These are phyloP conservation scores for Colletotrichum ledebouriae DNA, from an alignment of 2,329 filamentous ascomycete species.

Conservation along the genomic window DNA sequence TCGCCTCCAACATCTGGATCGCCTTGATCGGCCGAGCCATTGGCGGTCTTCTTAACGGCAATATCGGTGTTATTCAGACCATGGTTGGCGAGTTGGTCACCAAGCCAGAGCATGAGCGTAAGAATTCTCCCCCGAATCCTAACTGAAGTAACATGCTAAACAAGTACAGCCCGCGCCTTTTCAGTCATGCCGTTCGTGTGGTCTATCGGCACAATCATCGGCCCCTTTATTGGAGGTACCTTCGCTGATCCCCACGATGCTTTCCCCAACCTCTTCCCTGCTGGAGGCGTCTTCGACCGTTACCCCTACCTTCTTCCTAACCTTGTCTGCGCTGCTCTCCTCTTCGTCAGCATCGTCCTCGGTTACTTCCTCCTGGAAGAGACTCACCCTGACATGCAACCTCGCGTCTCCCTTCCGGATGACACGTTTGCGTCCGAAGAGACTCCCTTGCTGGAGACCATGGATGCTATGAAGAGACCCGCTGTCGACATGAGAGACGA, in stretches of 20 bases:
- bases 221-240: slow-evolving; percentile 87
- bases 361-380: slow-evolving; percentile 88
- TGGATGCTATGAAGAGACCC: slow-evolving; percentile 79
- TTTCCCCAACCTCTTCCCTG: slow-evolving; percentile 79
- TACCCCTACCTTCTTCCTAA: slow-evolving; percentile 94
- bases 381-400: slow-evolving; percentile 74
- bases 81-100: slow-evolving; percentile 92
- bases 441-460: slow-evolving; percentile 81
- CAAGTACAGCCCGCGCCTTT: slow-evolving; percentile 78
- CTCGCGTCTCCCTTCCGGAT: slow-evolving; percentile 53
- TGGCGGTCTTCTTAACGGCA: slow-evolving; percentile 89
- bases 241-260: slow-evolving; percentile 83
- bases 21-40: slow-evolving; percentile 81
- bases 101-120: slow-evolving; percentile 87
- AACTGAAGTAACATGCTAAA: slow-evolving; percentile 41
- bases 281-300: slow-evolving; percentile 76
- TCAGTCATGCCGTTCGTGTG: slow-evolving; percentile 96
- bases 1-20: slow-evolving; percentile 86
- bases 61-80: slow-evolving; percentile 91
- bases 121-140: slow-evolving; percentile 49
- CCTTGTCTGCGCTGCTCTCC: slow-evolving; percentile 81
- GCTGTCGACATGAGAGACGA: slow-evolving; percentile 82
- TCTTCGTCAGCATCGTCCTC: slow-evolving; percentile 82
- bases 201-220: slow-evolving; percentile 90
- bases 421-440: slow-evolving; percentile 70